Evolutionary conservation across 148 eudicot genomes (phyloP).

Genomic region (Limonium bicolor): DNA sequence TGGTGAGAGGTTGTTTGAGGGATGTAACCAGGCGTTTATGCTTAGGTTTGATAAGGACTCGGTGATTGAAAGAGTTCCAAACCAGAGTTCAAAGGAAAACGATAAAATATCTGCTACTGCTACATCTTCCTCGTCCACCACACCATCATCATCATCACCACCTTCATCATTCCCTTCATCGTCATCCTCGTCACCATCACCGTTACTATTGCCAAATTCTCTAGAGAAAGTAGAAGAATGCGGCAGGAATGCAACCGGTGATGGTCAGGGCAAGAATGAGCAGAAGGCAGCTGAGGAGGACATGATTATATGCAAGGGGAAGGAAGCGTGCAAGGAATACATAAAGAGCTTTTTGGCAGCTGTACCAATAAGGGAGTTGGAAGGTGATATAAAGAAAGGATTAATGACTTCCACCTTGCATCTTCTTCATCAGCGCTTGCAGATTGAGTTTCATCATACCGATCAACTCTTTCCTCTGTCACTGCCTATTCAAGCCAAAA

Average conservation of each 20-base stretch:
- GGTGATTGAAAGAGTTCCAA: constrained; percentile 18
- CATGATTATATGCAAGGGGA: constrained; percentile 26
- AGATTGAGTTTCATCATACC: constrained; percentile 63
- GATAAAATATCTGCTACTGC: not conserved
- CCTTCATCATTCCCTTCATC: not conserved
- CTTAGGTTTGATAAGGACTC: constrained; percentile 50
- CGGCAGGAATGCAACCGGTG: not conserved
- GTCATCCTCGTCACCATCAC: not conserved
- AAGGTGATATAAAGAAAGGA: constrained; percentile 63
- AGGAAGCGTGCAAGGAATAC: constrained; percentile 65
- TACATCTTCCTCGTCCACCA: not conserved
- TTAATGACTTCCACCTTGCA: constrained; percentile 46
- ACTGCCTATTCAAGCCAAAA: no score
- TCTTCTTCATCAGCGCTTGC: constrained; percentile 80
- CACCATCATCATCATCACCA: not conserved
- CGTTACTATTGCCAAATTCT: not conserved
- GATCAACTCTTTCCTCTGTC: not conserved
- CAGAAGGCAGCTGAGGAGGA: constrained; percentile 11
- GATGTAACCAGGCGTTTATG: constrained; percentile 54
- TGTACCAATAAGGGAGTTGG: constrained; percentile 63
- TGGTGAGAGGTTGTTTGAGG: constrained; percentile 83
- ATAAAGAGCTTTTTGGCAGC: constrained; percentile 84
- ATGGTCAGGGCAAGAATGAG: not conserved
- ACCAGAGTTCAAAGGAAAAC: constrained; percentile 1
- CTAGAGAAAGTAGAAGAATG: not conserved